Percentiles rank a stretch among this genome's conserved stretches.
phyloP scores from a whole-genome alignment of 1,139 yeast genomes.

The Pichia sp. region DNA sequence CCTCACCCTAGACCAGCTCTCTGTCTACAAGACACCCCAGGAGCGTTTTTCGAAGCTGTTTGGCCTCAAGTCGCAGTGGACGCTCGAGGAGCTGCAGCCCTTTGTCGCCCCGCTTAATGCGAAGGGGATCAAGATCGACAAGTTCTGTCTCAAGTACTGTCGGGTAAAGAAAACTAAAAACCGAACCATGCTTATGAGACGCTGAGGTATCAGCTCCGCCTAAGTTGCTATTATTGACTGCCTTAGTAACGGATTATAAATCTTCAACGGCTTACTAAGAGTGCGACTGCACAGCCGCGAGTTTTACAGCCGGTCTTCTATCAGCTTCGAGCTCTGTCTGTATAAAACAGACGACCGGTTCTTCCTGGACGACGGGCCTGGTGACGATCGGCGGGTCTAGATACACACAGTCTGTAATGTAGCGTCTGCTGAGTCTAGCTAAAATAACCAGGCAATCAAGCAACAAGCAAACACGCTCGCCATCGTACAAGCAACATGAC shows the following conservation, averaged over 20 bases:
- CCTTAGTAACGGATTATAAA: background rate
- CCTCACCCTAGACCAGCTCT: background rate
- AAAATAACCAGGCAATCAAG: background rate
- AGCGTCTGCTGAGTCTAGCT: too few species aligned
- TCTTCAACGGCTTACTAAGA: background rate
- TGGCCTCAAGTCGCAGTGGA: conserved; percentile 62
- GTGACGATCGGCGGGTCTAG: too few species aligned
- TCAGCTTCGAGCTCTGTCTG: background rate
- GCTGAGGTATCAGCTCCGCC: background rate
- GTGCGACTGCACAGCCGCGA: background rate
- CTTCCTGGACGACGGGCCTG: background rate
- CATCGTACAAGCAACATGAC: conserved; percentile 15
- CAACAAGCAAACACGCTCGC: background rate
- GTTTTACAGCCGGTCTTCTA: background rate
- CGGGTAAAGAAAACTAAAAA: conserved; percentile 7
- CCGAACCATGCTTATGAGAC: conserved; percentile 1
- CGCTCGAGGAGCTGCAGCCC: conserved; percentile 65
- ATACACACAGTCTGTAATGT: too few species aligned
- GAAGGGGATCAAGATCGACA: conserved; percentile 57
- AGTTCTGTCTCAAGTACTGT: conserved; percentile 72
- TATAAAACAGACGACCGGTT: background rate
- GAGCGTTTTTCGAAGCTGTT: conserved; percentile 61
- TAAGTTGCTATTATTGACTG: too few species aligned
- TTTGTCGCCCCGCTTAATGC: conserved; percentile 56
- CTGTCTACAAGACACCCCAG: conserved; percentile 42